Evolutionary conservation across 208 protist species (phyloP).

Genomic region (Leptomonas seymouri): DNA sequence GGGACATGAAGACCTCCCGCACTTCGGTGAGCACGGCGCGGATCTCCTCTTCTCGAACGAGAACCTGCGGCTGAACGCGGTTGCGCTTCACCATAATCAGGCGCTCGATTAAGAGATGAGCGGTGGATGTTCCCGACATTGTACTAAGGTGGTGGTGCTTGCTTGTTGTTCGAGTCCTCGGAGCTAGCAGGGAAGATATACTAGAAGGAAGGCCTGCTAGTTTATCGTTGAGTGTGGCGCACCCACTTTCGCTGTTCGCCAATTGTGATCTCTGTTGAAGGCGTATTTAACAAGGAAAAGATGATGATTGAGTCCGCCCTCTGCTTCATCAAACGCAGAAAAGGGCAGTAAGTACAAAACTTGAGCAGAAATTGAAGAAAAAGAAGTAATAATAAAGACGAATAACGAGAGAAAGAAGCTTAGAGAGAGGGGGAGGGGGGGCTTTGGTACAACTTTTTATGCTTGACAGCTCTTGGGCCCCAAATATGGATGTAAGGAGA

Average conservation of each 20-base stretch:
- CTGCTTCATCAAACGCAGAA: too few species aligned
- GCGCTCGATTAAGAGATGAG: background rate
- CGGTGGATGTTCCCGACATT: constrained; percentile 1
- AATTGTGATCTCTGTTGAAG: too few species aligned
- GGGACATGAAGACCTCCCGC: constrained; percentile 90
- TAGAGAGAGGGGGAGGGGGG: background rate
- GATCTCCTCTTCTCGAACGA: constrained; percentile 90
- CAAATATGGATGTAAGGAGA: too few species aligned
- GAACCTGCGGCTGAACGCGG: constrained; percentile 64
- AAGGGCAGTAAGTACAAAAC: background rate
- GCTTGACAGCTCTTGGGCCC: too few species aligned
- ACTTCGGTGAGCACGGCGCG: constrained; percentile 58
- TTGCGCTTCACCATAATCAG: constrained; percentile 38
- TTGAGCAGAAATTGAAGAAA: background rate
- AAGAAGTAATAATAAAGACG: background rate
- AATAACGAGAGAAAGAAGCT: background rate
- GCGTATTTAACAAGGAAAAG: too few species aligned
- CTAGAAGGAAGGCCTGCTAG: too few species aligned
- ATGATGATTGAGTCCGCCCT: too few species aligned
- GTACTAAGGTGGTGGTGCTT: background rate
- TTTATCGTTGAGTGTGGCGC: too few species aligned
- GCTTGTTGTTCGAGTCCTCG: too few species aligned
- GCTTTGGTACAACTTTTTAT: background rate
- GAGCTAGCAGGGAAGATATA: too few species aligned
- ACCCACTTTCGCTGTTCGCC: too few species aligned